phyloP scores from a whole-genome alignment of 768 basidiomycete species.

The Xerocomellus chrysenteron region DNA sequence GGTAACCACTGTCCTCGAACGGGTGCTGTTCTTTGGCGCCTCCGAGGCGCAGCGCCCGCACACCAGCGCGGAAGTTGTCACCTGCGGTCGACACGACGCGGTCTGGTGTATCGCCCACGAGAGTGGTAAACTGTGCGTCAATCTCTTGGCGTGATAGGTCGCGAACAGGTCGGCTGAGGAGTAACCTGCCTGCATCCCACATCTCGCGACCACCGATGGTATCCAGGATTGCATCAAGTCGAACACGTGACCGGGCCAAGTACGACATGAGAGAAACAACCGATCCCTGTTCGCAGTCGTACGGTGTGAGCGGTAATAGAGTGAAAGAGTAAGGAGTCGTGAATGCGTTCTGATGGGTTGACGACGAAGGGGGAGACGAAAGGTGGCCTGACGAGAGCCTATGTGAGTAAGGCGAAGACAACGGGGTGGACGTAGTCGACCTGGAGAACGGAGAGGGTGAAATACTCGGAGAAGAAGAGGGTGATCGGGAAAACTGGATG shows the following conservation, averaged over 20 bases:
- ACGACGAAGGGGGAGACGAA: constrained; percentile 26
- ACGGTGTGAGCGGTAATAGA: constrained; percentile 29
- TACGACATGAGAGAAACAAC: constrained; percentile 26
- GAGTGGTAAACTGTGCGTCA: constrained; percentile 69
- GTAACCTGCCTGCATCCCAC: constrained; percentile 68
- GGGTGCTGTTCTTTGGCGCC: constrained; percentile 29
- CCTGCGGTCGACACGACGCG: constrained; percentile 66
- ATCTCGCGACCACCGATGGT: constrained; percentile 78
- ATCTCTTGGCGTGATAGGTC: constrained; percentile 30
- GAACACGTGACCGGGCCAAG: constrained; percentile 27
- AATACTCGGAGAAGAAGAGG: constrained; percentile 32
- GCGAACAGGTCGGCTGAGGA: constrained; percentile 44
- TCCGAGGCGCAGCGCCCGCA: constrained; percentile 53
- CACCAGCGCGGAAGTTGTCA: constrained; percentile 71
- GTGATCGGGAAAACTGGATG: constrained; percentile 22
- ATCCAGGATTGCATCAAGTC: constrained; percentile 81
- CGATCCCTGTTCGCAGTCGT: constrained; percentile 28
- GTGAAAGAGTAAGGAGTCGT: constrained; percentile 31
- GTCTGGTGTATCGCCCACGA: constrained; percentile 69
- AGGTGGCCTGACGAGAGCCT: constrained; percentile 24
- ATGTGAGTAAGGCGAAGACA: constrained; percentile 31
- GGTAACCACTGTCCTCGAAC: constrained; percentile 26
- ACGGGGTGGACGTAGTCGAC: constrained; percentile 31
- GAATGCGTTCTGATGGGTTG: constrained; percentile 26
- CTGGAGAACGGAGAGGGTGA: constrained; percentile 35